Evolutionary conservation across 352 stramenopile species (phyloP), one percentile per base, ranked within the genome.

Genomic region (Phytophthora ramorum): DNA sequence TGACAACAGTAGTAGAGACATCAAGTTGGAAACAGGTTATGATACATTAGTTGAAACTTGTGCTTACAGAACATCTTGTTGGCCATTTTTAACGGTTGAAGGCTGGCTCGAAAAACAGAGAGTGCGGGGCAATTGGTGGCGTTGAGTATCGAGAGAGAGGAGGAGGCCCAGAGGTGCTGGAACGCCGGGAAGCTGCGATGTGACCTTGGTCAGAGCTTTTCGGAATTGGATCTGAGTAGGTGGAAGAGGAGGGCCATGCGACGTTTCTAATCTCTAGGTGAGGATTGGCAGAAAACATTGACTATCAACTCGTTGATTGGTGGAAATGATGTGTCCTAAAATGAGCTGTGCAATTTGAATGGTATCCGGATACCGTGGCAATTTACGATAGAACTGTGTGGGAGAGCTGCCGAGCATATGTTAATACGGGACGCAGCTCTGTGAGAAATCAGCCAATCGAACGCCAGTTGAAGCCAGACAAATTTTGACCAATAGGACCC

Each of bases 51-150:
- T 32, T 16, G 26, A 43, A 8, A 7, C 16, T 4, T 12, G 13
- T 10, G 13, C 72, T 55, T 75, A 86, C 78, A 83, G 17, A 71
- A 69, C 7, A 64, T 69, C 50, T 81, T 84, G 54, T 64, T 65
- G 49, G 58, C 50, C 75, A 84, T 86, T 37, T 20, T 34, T 17
- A 37, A 34, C 10, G 34, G 10, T 62, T 32, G 30, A 61, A 44
- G 22, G n/a, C 5, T 44, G 38, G 6, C 13, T 44, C 0, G 38
- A 40, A 34, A 34, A 8, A 40, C n/a, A n/a, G 35, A 17, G 35
- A 41, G 12, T n/a, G 9, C 51, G 22, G n/a, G 14, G 9, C 16
- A 12, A 20, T 38, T 16, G 17, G 34, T 40, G 34, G 34, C 4
- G 34, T 5, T n/a, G 34, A n/a, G 10, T 50, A 50, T 38, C 1